Evolutionary conservation across 2,329 filamentous ascomycete genomes (phyloP).

Genomic region (Penicillium corylophilum): DNA sequence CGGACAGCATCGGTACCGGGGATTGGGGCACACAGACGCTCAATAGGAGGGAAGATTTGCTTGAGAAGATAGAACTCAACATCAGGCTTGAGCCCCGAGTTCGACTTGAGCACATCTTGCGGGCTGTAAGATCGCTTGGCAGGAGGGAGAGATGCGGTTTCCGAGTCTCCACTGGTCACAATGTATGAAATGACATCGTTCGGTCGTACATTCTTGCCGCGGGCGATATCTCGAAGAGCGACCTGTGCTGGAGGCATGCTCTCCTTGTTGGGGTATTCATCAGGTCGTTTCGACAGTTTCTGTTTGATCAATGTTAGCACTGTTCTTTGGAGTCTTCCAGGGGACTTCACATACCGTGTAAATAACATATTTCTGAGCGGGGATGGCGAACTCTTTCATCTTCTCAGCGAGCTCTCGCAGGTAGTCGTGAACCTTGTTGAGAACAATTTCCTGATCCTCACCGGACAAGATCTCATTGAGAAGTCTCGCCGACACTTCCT

Average conservation of each 20-base stretch:
- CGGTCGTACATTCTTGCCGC: constrained; percentile 83
- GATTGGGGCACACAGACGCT: constrained; percentile 95
- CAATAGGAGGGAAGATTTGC: constrained; percentile 96
- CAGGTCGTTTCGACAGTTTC: constrained; percentile 91
- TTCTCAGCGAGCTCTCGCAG: constrained; percentile 77
- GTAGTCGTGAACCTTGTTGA: constrained; percentile 90
- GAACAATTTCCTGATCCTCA: constrained; percentile 82
- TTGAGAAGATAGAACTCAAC: constrained; percentile 98
- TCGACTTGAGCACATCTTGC: constrained; percentile 77
- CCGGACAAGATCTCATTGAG: constrained; percentile 94
- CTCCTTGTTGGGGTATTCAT: constrained; percentile 90
- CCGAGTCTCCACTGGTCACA: constrained; percentile 69
- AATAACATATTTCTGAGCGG: constrained; percentile 88
- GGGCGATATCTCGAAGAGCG: constrained; percentile 79
- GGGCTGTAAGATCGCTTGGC: constrained; percentile 88
- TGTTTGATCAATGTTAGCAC: constrained; percentile 27
- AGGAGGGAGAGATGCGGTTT: constrained; percentile 60
- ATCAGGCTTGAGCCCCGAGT: constrained; percentile 75
- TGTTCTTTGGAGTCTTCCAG: not conserved
- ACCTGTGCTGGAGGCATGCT: constrained; percentile 98
- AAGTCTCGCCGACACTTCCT: constrained; percentile 86
- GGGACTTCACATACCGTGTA: constrained; percentile 62
- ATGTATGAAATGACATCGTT: constrained; percentile 97
- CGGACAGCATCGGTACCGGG: constrained; percentile 85
- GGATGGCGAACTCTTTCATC: constrained; percentile 78